Evolutionary conservation across 768 basidiomycete genomes (phyloP).

Genomic region (Boletellus ananas): DNA sequence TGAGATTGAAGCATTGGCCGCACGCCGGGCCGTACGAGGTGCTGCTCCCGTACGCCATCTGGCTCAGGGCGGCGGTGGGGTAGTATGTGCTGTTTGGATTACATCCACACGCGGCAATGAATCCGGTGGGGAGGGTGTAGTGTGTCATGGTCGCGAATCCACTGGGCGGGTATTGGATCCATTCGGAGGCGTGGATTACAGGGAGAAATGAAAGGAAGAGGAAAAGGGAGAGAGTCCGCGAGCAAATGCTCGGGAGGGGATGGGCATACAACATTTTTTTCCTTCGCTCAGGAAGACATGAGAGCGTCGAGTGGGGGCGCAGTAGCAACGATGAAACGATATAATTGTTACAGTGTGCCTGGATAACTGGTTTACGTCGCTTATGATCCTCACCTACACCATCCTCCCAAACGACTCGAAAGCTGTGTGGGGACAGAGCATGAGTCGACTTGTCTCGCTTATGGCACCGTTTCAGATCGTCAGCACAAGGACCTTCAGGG

Average conservation of each 20-base stretch:
- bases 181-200: conserved; percentile 33
- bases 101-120: conserved; percentile 74
- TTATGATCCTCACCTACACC: no score
- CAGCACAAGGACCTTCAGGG: no score
- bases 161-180: conserved; percentile 60
- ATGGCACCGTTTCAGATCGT: no score
- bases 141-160: conserved; percentile 80
- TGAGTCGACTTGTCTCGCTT: no score
- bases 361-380: not conserved
- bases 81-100: conserved; percentile 59
- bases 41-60: conserved; percentile 77
- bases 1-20: conserved; percentile 77
- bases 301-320: no score
- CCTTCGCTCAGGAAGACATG: conserved; percentile 13
- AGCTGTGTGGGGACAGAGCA: no score
- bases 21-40: conserved; percentile 70
- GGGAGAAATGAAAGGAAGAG: conserved; percentile 25
- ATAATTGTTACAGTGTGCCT: not conserved
- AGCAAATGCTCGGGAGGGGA: conserved; percentile 4
- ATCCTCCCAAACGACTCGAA: no score
- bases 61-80: conserved; percentile 76
- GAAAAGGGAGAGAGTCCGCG: conserved; percentile 20
- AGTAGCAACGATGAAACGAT: no score
- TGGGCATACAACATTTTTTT: conserved; percentile 16
- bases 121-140: conserved; percentile 47